phyloP scores from a whole-genome alignment of 2,329 filamentous ascomycete genomes.

The Verticillium tricorpus region DNA sequence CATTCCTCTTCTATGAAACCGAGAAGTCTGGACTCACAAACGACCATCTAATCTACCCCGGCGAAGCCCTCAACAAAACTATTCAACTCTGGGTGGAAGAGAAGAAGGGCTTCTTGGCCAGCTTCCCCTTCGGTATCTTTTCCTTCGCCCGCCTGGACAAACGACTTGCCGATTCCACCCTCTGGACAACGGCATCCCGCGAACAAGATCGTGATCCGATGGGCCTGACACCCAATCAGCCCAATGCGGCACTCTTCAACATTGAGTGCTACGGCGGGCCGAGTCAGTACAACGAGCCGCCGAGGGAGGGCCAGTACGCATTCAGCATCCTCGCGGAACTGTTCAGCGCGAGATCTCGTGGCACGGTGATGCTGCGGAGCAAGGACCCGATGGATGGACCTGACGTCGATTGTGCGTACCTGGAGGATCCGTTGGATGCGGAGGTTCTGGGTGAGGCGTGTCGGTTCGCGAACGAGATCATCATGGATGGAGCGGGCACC shows the following conservation, averaged over 20 bases:
- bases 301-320: constrained; percentile 45
- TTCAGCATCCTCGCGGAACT: constrained; percentile 57
- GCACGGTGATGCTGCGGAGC: constrained; percentile 46
- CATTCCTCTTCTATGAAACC: constrained; percentile 59
- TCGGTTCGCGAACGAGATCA: constrained; percentile 54
- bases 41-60: constrained; percentile 49
- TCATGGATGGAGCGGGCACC: constrained; percentile 17
- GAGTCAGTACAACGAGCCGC: constrained; percentile 51
- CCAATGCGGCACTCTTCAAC: constrained; percentile 59
- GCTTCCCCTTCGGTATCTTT: constrained; percentile 60
- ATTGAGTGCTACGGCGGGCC: constrained; percentile 59
- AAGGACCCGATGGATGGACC: constrained; percentile 46
- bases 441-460: constrained; percentile 56
- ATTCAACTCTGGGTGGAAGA: constrained; percentile 53
- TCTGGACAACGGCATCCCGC: constrained; percentile 49
- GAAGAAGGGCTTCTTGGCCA: constrained; percentile 53
- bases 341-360: constrained; percentile 52
- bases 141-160: constrained; percentile 59
- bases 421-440: constrained; percentile 53
- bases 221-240: constrained; percentile 51
- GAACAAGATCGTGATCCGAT: constrained; percentile 55
- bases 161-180: constrained; percentile 46
- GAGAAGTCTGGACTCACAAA: constrained; percentile 46
- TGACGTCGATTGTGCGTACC: constrained; percentile 53
- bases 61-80: constrained; percentile 42